phyloP scores from a whole-genome alignment of 495 filamentous ascomycete species.

The Aspergillus bridgeri region DNA sequence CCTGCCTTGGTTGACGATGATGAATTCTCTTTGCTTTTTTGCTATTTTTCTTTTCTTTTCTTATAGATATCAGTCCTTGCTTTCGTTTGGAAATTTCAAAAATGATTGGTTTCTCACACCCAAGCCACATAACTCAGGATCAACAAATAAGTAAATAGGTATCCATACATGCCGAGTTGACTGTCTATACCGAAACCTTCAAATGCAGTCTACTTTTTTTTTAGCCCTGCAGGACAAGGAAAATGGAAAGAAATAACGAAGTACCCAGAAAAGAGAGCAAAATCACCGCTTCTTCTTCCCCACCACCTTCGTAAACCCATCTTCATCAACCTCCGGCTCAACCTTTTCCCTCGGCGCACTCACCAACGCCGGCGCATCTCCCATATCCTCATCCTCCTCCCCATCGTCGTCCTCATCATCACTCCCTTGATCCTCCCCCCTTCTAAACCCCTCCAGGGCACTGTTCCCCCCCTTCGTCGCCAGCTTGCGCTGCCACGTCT shows the following conservation, averaged over 20 bases:
- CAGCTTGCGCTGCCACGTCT: slow-evolving; percentile 57
- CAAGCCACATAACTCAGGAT: too few species aligned
- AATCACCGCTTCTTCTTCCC: slow-evolving; percentile 60
- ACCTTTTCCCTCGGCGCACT: slow-evolving; percentile 58
- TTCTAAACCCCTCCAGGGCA: slow-evolving; percentile 52
- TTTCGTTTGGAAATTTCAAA: slow-evolving; percentile 21
- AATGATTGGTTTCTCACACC: slow-evolving; percentile 10
- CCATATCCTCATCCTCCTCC: slow-evolving; percentile 64
- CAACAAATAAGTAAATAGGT: too few species aligned
- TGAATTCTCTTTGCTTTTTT: slow-evolving; percentile 31
- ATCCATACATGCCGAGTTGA: slow-evolving; percentile 3
- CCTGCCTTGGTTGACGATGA: slow-evolving; percentile 40
- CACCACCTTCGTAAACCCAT: slow-evolving; percentile 89
- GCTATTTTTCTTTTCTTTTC: slow-evolving; percentile 15
- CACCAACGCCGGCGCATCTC: slow-evolving; percentile 62
- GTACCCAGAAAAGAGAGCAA: background rate
- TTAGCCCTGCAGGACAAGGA: background rate
- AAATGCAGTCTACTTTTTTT: background rate
- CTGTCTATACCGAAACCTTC: slow-evolving; percentile 10
- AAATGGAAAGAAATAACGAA: background rate
- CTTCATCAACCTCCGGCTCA: slow-evolving; percentile 81
- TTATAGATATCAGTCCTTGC: slow-evolving; percentile 9
- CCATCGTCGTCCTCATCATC: slow-evolving; percentile 50
- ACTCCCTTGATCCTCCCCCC: slow-evolving; percentile 60
- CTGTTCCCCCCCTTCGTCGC: slow-evolving; percentile 38